Conservation (phyloP, 2,329 filamentous ascomycete species). For the Aspergillus sergii region DNA sequence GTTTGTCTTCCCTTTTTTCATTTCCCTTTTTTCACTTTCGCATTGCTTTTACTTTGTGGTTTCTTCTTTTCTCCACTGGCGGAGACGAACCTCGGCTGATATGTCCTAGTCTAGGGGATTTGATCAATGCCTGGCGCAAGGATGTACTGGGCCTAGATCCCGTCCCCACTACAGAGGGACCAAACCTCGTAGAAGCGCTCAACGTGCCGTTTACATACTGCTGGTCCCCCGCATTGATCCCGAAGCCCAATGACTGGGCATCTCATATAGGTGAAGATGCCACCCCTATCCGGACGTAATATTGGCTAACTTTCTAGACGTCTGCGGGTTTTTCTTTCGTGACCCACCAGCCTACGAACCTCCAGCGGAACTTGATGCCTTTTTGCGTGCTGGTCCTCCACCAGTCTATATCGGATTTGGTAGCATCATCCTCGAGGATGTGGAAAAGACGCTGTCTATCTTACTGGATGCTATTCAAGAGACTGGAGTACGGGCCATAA, state of each 20-base stretch:
- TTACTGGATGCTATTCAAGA: conserved; percentile 51
- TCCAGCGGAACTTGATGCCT: conserved; percentile 42
- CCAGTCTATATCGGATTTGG: conserved; percentile 62
- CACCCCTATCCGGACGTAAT: not conserved
- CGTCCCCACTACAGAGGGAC: conserved; percentile 38
- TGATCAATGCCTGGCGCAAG: conserved; percentile 49
- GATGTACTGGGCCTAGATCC: conserved; percentile 43
- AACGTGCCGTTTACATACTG: conserved; percentile 48
- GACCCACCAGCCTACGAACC: conserved; percentile 40
- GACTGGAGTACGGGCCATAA: conserved; percentile 53
- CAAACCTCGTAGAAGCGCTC: conserved; percentile 37
- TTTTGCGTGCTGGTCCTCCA: conserved; percentile 50
- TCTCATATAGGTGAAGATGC: conserved; percentile 33
- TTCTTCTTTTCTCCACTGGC: not conserved
- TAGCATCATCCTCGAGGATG: conserved; percentile 57
- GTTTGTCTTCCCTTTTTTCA: conserved; percentile 20
- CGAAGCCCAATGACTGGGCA: conserved; percentile 45
- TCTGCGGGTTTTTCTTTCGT: conserved; percentile 52
- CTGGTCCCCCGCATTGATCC: conserved; percentile 47
- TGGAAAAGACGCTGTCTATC: conserved; percentile 45
- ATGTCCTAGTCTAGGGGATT: conserved; percentile 40
- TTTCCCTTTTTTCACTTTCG: not conserved
- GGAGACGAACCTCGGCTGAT: not conserved
- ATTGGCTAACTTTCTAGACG: conserved; percentile 18
- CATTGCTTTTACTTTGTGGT: not conserved